phyloP scores from a whole-genome alignment of 2,329 filamentous ascomycete species.

The Fusarium sterilihyphosum region DNA sequence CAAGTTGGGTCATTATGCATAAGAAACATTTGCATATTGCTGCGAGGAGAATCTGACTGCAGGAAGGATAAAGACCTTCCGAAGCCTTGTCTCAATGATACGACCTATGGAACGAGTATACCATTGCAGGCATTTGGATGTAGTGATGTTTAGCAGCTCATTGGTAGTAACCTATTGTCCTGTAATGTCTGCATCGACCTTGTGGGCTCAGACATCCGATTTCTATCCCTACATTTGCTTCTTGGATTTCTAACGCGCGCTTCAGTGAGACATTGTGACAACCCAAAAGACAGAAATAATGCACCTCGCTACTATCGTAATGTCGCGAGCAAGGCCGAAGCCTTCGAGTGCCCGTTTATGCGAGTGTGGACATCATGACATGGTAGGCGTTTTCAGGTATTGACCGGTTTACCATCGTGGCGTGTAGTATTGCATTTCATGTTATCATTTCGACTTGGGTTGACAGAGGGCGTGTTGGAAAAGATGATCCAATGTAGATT shows the following conservation, averaged over 20 bases:
- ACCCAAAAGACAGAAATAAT: neutral
- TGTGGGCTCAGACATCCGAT: neutral
- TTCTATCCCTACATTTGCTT: neutral
- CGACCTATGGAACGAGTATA: neutral
- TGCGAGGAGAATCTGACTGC: neutral
- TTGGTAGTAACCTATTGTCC: neutral
- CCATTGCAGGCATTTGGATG: neutral
- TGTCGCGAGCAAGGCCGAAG: neutral
- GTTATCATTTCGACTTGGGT: neutral
- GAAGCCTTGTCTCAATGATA: neutral
- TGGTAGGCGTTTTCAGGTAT: neutral
- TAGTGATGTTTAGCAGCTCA: neutral
- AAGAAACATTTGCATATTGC: neutral
- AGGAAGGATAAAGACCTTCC: neutral
- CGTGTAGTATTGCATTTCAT: slow-evolving; percentile 8
- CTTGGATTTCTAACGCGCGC: neutral
- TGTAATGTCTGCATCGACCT: neutral
- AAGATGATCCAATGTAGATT: neutral
- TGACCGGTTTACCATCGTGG: neutral
- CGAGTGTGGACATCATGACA: neutral
- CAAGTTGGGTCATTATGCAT: neutral
- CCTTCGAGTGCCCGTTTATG: neutral
- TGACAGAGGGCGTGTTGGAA: neutral
- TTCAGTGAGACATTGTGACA: slow-evolving; percentile 6
- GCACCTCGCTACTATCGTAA: neutral